Percentiles rank a stretch among this genome's conserved stretches.
These are phyloP conservation scores for Solanum chiquidenum DNA, from an alignment of 257 asterid genomes.

Conservation along the genomic window DNA sequence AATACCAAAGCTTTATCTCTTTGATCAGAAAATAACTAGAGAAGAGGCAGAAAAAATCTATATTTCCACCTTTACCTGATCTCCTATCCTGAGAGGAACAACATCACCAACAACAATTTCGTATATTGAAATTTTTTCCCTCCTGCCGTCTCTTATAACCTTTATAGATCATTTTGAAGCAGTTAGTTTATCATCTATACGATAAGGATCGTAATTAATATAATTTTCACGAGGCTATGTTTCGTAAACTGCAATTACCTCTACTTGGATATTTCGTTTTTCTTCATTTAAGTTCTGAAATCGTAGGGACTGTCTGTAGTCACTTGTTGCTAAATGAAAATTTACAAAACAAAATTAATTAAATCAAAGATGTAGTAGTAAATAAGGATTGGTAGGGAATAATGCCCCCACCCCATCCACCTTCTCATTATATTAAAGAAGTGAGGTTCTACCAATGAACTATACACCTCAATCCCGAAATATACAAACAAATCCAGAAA, in stretches of 20 bases:
- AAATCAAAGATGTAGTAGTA: neutral
- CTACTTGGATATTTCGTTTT: constrained; percentile 78
- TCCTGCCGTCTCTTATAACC: constrained; percentile 86
- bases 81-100: constrained; percentile 88
- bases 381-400: neutral
- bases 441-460: neutral
- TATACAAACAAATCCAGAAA: neutral
- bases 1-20: constrained; percentile 6
- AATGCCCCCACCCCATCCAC: neutral
- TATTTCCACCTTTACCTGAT: constrained; percentile 49
- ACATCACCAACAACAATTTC: constrained; percentile 91
- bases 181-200: neutral
- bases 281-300: constrained; percentile 86
- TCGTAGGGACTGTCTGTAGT: constrained; percentile 90
- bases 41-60: neutral
- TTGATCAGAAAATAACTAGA: neutral
- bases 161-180: constrained; percentile 10
- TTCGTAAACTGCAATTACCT: constrained; percentile 37
- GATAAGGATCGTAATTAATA: neutral
- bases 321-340: constrained; percentile 65
- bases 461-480: neutral
- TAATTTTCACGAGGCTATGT: neutral
- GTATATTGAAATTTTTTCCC: constrained; percentile 79
- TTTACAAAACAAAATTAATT: neutral
- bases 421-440: neutral